Base-by-base conservation (phyloP, 1,139 yeast species). In the Saccharomyces hybrid region DNA sequence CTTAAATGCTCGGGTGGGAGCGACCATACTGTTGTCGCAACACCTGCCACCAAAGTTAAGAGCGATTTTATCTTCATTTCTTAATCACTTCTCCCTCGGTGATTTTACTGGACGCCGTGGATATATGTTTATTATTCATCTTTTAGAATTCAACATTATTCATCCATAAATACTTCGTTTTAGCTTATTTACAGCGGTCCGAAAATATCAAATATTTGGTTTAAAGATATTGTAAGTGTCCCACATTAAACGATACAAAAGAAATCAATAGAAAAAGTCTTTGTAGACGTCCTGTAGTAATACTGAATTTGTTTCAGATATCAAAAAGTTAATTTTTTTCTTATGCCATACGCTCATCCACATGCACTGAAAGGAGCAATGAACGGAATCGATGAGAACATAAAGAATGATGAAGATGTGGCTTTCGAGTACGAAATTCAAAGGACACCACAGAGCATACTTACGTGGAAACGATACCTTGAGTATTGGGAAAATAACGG, bases 371-470 rank as follows among this genome's bases (percentile, higher is more conserved):
- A 46, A 6, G 19, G 9, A 46, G n/a, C 16, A n/a, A n/a, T n/a
- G 23, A 52, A 48, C 47, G 34, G 23, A 19, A 19, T 61, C 14
- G 54, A 54, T 31, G 49, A 34, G 23, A 59, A 52, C 50, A 54
- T 64, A 29, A 49, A 38, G 34, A 60, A 57, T 53, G 63, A 63
- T 44, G 66, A 62, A 14, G 71, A 68, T 51, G 44, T 66, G 16
- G 68, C 70, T 3, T 66, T 56, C 51, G 72, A 69, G 55, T 68
- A 67, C 54, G 68, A 66, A 52, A 50, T 69, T 25, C 69, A 64
- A 49, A 57, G 54, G 47, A 55, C 57, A n/a, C 60, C 65, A 14
- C 42, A 56, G 19, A 58, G 59, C 48, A 42, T 53, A n/a, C 49
- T 55, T 7, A 58, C 62, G 5, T 69, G 72, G 72, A 57, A 54